These are phyloP conservation scores for Neonothopanus nambi DNA, from an alignment of 1,284 basidiomycete species.

Conservation along the genomic window DNA sequence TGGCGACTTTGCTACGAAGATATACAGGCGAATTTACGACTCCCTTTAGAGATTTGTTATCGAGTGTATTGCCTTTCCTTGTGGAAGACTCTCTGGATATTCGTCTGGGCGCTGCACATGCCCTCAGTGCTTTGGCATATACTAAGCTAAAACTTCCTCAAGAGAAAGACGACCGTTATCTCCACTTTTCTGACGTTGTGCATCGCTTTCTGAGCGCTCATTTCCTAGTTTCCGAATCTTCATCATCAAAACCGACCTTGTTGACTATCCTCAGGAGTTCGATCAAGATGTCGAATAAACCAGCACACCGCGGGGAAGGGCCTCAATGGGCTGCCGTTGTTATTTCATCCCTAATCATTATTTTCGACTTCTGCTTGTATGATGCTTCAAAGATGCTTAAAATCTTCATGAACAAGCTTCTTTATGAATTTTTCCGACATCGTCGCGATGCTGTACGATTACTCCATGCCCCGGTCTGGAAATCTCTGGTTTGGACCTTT, in stretches of 20 bases:
- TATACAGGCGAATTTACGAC: constrained; percentile 32
- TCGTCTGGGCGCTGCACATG: constrained; percentile 39
- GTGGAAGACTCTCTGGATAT: constrained; percentile 30
- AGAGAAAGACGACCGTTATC: not conserved
- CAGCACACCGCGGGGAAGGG: constrained; percentile 28
- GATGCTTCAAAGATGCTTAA: constrained; percentile 38
- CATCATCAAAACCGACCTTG: constrained; percentile 30
- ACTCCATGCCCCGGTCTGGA: constrained; percentile 51
- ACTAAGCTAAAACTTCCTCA: constrained; percentile 25
- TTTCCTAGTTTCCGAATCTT: constrained; percentile 22
- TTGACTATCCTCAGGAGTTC: not conserved
- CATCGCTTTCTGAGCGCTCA: not conserved
- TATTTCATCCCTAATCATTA: constrained; percentile 47
- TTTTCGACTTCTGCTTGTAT: constrained; percentile 48
- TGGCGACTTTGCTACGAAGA: constrained; percentile 38
- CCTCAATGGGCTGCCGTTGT: constrained; percentile 40
- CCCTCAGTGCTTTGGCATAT: constrained; percentile 42
- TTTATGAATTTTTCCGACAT: not conserved
- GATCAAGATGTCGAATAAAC: constrained; percentile 15
- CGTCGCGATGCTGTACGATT: constrained; percentile 29
- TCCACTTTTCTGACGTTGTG: not conserved
- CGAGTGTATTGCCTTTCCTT: constrained; percentile 36
- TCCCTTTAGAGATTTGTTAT: constrained; percentile 35
- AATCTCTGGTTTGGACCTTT: constrained; percentile 56
- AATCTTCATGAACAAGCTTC: not conserved